These are phyloP conservation scores for Calamus simplicifolius DNA, from an alignment of 176 grass and related monocot species.

Conservation along the genomic window DNA sequence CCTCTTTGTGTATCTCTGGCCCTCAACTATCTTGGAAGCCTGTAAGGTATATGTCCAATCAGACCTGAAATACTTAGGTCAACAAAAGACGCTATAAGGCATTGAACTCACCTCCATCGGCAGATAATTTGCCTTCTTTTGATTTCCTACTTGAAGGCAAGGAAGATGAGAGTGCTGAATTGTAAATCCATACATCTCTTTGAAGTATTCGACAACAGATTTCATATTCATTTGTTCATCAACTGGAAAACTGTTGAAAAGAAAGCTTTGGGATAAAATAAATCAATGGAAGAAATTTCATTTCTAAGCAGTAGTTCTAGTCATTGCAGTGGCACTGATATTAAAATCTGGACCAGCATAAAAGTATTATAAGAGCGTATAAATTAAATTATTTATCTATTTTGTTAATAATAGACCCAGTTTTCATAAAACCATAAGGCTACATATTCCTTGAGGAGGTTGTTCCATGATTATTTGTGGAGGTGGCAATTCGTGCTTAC, in stretches of 20 bases:
- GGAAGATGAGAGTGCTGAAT: slow-evolving; percentile 90
- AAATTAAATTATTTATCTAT: no score
- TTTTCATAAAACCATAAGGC: no score
- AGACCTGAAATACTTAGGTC: neutral
- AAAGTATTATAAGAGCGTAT: no score
- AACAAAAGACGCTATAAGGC: neutral
- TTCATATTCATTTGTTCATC: slow-evolving; percentile 99
- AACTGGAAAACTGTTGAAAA: slow-evolving; percentile 63
- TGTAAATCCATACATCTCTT: slow-evolving; percentile 99
- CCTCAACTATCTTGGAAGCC: slow-evolving; percentile 98
- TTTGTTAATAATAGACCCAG: no score
- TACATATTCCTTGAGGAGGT: no score
- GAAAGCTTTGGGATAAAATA: neutral
- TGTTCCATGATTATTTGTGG: no score
- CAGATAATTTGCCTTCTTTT: slow-evolving; percentile 97
- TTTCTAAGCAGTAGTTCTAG: no score
- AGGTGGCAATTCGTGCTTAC: no score
- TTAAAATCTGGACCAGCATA: no score
- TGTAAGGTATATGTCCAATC: slow-evolving; percentile 13
- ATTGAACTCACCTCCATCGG: slow-evolving; percentile 76
- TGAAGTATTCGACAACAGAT: slow-evolving; percentile 96
- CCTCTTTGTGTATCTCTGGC: slow-evolving; percentile 98
- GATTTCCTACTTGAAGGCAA: slow-evolving; percentile 96
- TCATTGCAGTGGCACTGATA: no score
- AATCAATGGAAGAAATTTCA: no score